Evolutionary conservation across 2,329 filamentous ascomycete genomes (phyloP), one percentile per base, ranked within the genome.

Genomic region (Pestalotiopsis sp.): DNA sequence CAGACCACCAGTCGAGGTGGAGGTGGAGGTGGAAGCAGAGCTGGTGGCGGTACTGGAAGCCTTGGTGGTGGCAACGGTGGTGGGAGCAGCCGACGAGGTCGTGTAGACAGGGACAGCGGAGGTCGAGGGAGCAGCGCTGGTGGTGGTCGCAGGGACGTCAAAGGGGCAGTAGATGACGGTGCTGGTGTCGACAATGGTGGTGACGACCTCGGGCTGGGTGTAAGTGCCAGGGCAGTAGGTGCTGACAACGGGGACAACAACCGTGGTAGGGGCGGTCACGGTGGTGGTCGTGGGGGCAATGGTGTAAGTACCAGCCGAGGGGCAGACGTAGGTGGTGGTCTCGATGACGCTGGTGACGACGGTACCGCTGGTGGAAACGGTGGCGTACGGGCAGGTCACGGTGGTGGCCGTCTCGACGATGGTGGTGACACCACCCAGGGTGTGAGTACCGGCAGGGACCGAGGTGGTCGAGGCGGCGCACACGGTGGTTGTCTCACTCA

Each of bases 291-390:
- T 85, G 68, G 92, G 89, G 73, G 86, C 90, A 74, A 94, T 90
- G 78, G 90, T 93, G 86, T 93, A 94, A 68, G 90, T 93, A 79
- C 92, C 92, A 76, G 91, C 85, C 64, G 84, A 84, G 71, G 91
- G 91, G 90, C 92, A 94, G 77, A 91, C 87, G 77, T 91, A 93
- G 76, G 89, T 90, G 76, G 92, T 94, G 75, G 84, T 88, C 81
- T 87, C 83, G 76, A 93, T 88, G 75, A 90, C 84, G 82, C 86
- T 92, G 82, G 89, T 93, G 68, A 88, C 87, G 64, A 88, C 87
- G 72, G 87, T 86, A 72, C 80, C 82, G 72, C 83, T 82, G 73
- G 90, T 91, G 74, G 86, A 85, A 74, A 89, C 86, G 70, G 89
- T 89, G 73, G 91, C 91, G 73, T 90, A 89, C 65, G 91, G 91